Evolutionary conservation across 345 rosid species (phyloP).

Genomic region (Kandelia obovata): DNA sequence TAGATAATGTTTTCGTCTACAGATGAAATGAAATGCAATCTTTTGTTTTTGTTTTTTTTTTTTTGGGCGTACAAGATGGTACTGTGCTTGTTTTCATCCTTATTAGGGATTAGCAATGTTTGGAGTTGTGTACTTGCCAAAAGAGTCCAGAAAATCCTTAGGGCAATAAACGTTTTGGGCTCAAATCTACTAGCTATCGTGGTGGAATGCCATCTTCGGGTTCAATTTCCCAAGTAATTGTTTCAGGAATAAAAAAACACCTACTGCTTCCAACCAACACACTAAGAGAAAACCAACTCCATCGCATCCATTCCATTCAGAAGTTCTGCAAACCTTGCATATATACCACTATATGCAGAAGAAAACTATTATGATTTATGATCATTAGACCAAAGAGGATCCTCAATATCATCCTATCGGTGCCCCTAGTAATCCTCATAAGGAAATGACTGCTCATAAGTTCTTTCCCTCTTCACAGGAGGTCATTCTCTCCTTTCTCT

Average conservation of each 20-base stretch:
- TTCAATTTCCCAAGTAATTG: neutral
- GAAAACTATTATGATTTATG: neutral
- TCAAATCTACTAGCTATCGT: neutral
- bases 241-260: neutral
- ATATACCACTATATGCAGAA: neutral
- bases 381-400: neutral
- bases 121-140: too few relatives aligned
- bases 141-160: too few relatives aligned
- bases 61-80: too few relatives aligned
- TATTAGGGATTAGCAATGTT: too few relatives aligned
- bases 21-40: too few relatives aligned
- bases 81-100: too few relatives aligned
- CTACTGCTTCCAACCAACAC: neutral
- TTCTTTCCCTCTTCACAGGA: neutral
- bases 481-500: conserved; percentile 17
- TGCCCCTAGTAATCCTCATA: too few relatives aligned
- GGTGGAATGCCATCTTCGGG: too few relatives aligned
- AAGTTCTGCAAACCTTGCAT: neutral
- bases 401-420: neutral
- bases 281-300: neutral
- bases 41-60: too few relatives aligned
- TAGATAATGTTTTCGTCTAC: too few relatives aligned
- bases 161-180: neutral
- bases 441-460: neutral
- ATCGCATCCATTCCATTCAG: neutral